Base-by-base conservation (phyloP, 306 rosid genomes). In the Pyrus bretschneideri region DNA sequence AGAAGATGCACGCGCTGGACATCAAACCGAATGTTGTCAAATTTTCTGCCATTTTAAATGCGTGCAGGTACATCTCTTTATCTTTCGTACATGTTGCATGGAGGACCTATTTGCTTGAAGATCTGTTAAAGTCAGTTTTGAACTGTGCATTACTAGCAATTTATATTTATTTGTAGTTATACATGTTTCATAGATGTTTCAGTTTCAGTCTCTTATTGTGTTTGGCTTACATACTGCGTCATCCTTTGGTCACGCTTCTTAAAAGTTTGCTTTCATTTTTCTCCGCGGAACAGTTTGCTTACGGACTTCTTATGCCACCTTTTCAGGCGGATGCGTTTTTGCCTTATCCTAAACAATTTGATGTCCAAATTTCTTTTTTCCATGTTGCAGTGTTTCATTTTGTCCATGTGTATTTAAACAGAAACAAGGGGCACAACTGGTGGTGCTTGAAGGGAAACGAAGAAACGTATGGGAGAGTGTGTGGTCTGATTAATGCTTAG, bases 401-500 rank as follows among this genome's bases (percentile, higher is more conserved):
- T 40, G 27, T 69, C 21, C 9, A 12, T 27, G n/a, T 58, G 33
- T 18, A 9, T 74, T 59, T 45, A 9, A 79, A 63, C 51, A 90
- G 98, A 95, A 88, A 84, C 90, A 86, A 44, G 97, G 98, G 70
- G 97, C 98, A 6, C 93, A 95, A 79, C 76, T 90, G 84, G 91
- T 95, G 52, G 97, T 89, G 72, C 88, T 88, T 23, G 98, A 92
- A 90, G 98, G 98, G 60, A 89, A 83, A 76, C 72, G 82, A 33
- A 85, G 92, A 35, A 87, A 92, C 18, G 98, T 88, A 29, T 92
- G 98, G 98, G 93, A 90, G 78, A 86, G 85, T 51, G 86, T 85
- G 57, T 95, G 97, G 97, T 83, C 95, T 3, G 77, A 82, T 67
- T 85, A 93, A 29, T 88, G 95, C 79, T 70, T 95, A 76, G 98